Evolutionary conservation across 2,329 filamentous ascomycete species (phyloP), one percentile per base, ranked within the genome.

Genomic region (Sclerotinia glacialis): DNA sequence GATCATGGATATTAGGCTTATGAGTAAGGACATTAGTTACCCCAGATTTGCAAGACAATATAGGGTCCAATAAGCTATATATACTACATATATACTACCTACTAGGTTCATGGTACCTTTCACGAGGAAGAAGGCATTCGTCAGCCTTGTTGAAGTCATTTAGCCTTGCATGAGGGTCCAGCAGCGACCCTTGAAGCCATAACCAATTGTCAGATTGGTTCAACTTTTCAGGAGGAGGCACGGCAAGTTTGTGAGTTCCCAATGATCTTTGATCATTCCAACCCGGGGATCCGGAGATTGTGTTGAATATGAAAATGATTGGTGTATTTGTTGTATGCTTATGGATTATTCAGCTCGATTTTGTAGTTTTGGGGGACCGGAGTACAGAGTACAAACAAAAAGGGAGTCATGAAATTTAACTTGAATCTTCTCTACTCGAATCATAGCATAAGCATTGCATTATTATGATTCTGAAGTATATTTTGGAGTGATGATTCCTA

Each of bases 81-180:
- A 28, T 54, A 16, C 31, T n/a, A 53, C 21, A 28, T 12, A 12
- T 53, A 40, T 40, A 16, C 50, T 23, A n/a, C 52, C 12, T 21
- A 54, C 18, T 9, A 11, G 31, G 21, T 34, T 34, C 52, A n/a
- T n/a, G 31, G 28, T 23, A 55, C 6, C 31, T 1, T 55, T 40
- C 12, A 40, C 21, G 53, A 23, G 31, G 42, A 23, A 40, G 11
- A 55, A 23, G 53, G 31, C 34, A 56, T 56, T 42, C 34, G n/a
- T 56, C 53, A 56, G 53, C 53, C 53, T 56, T 56, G 34, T 37
- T 56, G 40, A 31, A 34, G 34, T 55, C 18, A 23, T 34, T 37
- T 37, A 56, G 34, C 53, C 53, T 56, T 42, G 53, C 34, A 56
- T 56, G 18, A 56, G 53, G 53, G 52, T 54, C 28, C 50, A 53